Evolutionary conservation across 345 rosid species (phyloP).

Genomic region (Pistacia vera): DNA sequence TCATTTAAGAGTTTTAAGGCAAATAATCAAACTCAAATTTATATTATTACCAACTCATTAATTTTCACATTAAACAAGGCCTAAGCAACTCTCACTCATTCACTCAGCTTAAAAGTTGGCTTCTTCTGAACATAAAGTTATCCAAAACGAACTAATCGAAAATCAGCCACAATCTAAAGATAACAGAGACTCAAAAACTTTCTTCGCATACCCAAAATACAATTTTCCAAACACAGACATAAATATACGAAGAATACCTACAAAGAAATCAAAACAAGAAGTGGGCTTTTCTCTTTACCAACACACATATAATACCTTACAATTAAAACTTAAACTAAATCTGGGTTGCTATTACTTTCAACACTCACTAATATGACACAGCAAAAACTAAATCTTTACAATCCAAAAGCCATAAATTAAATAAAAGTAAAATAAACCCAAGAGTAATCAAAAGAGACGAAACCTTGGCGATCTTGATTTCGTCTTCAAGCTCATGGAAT

Average conservation of each 20-base stretch:
- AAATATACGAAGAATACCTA: neutral
- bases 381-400: neutral
- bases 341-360: neutral
- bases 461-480: slow-evolving; percentile 82
- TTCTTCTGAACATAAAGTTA: neutral
- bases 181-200: neutral
- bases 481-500: slow-evolving; percentile 84
- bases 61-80: neutral
- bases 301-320: neutral
- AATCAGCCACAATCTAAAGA: neutral
- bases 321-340: neutral
- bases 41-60: neutral
- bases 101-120: neutral
- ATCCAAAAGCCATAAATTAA: neutral
- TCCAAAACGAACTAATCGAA: neutral
- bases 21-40: neutral
- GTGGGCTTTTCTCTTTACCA: neutral
- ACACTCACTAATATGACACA: neutral
- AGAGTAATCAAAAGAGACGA: neutral
- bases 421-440: neutral
- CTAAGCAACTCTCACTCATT: neutral
- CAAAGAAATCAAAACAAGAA: neutral
- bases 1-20: neutral
- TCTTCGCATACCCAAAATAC: neutral
- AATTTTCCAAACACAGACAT: neutral